Base-by-base conservation (phyloP, 176 grass and related monocot genomes). In the barley (Hordeum vulgare) region DNA sequence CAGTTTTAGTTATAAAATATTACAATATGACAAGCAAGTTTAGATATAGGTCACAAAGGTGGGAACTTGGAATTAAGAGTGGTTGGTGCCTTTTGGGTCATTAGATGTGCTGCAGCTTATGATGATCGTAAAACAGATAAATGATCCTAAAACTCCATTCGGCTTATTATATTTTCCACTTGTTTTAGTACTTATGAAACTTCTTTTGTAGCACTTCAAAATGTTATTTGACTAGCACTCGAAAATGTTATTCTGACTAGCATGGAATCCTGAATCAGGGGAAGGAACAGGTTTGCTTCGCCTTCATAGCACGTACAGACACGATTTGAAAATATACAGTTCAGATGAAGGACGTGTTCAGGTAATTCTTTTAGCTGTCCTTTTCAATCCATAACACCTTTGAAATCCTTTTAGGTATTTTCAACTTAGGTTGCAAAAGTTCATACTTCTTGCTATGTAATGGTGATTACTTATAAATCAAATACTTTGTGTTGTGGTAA, bases 281-380 rank as follows among this genome's bases (percentile, higher is more conserved):
- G 96, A 99, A 86, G 96, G 96, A 77, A 93, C 96, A 74, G 96
- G 96, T 67, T 87, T 99, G 78, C 96, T 99, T 94, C 96, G 96
- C 29, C 96, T 99, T 80, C 96, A 99, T 96, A 99, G 96, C 81
- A 99, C 96, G 28, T 96, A 96, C 70, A 94, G 96, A 41, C 96
- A 99, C 75, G 96, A 99, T 99, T 76, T 99, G 37, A 99, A 99
- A 87, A 99, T 99, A 81, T 99, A 99, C 83, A 99, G 96, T 84
- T 99, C 96, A 70, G 96, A 99, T 71, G 96, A 99, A 80, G 96
- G 96, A 23, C 93, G 96, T 69, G 96, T 99, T 54, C 96, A 99
- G 96, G 96, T 99, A 82, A 82, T 78, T 57, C 66, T 77, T 45
- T 25, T 29, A 23, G 27, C 14, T 53, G 36, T n/a, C 21, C n/a